phyloP scores from a whole-genome alignment of 345 rosid genomes.

The Gossypium raimondii region DNA sequence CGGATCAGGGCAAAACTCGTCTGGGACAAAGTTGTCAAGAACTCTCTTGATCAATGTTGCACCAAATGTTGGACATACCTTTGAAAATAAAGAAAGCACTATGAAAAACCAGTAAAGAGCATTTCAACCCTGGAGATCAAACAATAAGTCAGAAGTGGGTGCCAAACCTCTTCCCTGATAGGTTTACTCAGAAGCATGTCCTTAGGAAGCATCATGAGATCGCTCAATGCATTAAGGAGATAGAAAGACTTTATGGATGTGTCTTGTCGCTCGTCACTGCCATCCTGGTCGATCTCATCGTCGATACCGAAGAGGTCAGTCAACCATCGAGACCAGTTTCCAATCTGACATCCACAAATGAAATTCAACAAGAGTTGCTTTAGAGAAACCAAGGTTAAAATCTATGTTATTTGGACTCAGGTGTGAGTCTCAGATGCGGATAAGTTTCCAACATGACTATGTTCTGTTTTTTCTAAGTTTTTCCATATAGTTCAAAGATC shows the following conservation, averaged over 20 bases:
- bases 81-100: constrained; percentile 17
- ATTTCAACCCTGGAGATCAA: neutral
- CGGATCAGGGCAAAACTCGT: constrained; percentile 91
- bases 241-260: constrained; percentile 64
- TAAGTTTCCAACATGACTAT: no score
- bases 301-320: constrained; percentile 77
- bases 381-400: neutral
- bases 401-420: neutral
- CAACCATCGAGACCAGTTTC: constrained; percentile 97
- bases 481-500: neutral
- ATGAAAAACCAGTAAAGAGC: constrained; percentile 13
- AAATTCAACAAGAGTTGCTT: constrained; percentile 6
- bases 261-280: constrained; percentile 36
- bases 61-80: constrained; percentile 90
- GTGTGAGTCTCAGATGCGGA: neutral
- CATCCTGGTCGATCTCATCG: constrained; percentile 37
- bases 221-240: constrained; percentile 87
- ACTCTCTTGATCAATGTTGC: constrained; percentile 77
- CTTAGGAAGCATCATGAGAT: constrained; percentile 98
- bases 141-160: neutral
- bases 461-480: neutral
- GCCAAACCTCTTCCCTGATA: constrained; percentile 74
- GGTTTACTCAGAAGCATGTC: constrained; percentile 72
- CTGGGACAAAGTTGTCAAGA: constrained; percentile 62
- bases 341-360: constrained; percentile 47